A percentile compares a stretch with the other conserved stretches of the same genome.
phyloP scores from a whole-genome alignment of 306 rosid genomes.

The Rubus parviflorus region DNA sequence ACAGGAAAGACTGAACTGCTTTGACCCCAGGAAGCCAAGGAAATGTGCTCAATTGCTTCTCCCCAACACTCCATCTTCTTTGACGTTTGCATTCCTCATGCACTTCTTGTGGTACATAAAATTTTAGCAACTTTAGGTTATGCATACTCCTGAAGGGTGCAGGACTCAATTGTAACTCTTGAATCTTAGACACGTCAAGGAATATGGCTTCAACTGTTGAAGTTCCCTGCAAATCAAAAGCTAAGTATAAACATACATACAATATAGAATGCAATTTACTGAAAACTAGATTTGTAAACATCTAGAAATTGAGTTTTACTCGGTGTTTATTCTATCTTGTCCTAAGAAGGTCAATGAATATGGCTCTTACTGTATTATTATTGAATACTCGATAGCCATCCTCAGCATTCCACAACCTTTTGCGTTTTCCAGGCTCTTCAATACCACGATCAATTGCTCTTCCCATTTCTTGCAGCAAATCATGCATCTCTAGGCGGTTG shows the following conservation, averaged over 20 bases:
- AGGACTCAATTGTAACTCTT: background rate
- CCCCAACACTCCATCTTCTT: no score
- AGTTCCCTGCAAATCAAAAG: background rate
- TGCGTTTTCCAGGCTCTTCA: background rate
- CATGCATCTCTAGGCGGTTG: conserved; percentile 24
- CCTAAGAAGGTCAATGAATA: no score
- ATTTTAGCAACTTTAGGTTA: conserved; percentile 18
- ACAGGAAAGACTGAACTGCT: no score
- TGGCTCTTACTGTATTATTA: conserved; percentile 3
- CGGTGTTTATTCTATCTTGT: background rate
- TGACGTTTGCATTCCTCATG: no score
- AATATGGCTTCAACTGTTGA: conserved; percentile 13
- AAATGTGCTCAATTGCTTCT: no score
- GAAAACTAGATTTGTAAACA: background rate
- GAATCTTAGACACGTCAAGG: background rate
- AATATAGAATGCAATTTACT: no score
- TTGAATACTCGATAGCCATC: conserved; percentile 33
- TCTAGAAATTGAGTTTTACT: background rate
- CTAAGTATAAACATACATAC: no score
- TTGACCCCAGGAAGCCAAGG: no score
- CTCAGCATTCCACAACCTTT: conserved; percentile 15
- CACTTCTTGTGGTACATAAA: background rate
- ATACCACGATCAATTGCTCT: conserved; percentile 11
- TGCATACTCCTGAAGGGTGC: conserved; percentile 24
- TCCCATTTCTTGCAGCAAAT: conserved; percentile 42